A percentile compares a stretch with the other conserved stretches of the same genome.
Conservation (phyloP, 306 rosid species). For the Senna siamea region DNA sequence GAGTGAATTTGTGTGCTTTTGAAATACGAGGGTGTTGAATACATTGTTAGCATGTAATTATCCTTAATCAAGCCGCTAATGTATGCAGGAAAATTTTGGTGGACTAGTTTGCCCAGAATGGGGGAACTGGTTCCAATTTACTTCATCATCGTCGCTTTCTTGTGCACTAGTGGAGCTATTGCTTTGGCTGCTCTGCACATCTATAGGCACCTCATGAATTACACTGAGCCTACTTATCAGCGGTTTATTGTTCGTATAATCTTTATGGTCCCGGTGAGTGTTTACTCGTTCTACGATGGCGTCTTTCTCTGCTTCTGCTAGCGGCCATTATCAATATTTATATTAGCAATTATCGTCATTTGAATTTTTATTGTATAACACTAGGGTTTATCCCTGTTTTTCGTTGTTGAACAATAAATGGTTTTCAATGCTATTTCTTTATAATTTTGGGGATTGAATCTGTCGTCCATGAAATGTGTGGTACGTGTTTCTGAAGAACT, state of each 20-base stretch:
- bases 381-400: neutral
- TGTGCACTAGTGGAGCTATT: constrained; percentile 84
- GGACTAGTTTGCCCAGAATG: constrained; percentile 48
- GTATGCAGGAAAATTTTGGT: neutral
- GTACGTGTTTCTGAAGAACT: neutral
- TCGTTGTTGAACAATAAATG: neutral
- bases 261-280: constrained; percentile 94
- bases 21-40: neutral
- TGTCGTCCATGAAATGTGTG: neutral
- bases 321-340: neutral
- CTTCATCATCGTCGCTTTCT: constrained; percentile 63
- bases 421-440: neutral
- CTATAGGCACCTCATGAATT: constrained; percentile 84
- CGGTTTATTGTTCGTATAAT: constrained; percentile 90
- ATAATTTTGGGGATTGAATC: neutral
- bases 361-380: neutral
- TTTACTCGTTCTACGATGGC: neutral
- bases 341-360: neutral
- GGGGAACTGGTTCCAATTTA: constrained; percentile 66
- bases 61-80: neutral
- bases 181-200: constrained; percentile 76
- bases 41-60: neutral
- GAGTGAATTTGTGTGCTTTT: neutral
- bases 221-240: constrained; percentile 96
- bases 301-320: neutral